Evolutionary conservation across 805 yeast species (phyloP), one percentile per base, ranked within the genome.

Genomic region (Candida insectorum): DNA sequence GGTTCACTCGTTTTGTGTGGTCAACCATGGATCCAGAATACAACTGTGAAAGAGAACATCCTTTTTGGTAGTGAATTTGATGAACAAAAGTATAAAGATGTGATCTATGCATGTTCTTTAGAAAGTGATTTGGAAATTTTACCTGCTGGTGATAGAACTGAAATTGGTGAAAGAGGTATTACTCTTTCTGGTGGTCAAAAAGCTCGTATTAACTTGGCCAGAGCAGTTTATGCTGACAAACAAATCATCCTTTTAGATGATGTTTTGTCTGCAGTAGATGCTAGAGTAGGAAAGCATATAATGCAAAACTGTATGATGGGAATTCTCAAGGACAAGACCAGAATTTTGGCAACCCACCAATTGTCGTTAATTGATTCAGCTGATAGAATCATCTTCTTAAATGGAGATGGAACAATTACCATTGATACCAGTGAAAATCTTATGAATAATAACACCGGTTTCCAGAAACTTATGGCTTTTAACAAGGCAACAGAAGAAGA

Each of bases 141-240:
- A 18, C 57, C 57, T 1, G 61, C 57, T 19, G 60, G 61, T 26
- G 63, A 58, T 38, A 30, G 44, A 19, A 56, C 64, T 16, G 62
- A 58, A 39, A 51, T 58, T 36, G 64, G 64, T 36, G 62, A 58
- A 38, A 35, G 60, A 23, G 64, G 64, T 24, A 52, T 58, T 15
- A 58, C 62, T 1, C 49, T 58, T 26, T 55, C 61, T 18, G 64
- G 64, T 7, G 64, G 64, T 18, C 64, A 58, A 41, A 57, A 56
- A 37, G 62, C 64, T 1, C 43, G 62, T 40, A 49, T 57, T 37
- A 55, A 54, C 36, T 45, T 58, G 23, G 64, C 64, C 3, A 41
- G 64, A 37, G 59, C 64, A 5, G 58, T 58, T 10, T 57, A 57
- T 39, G 50, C 54, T 4, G 36, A 52, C 30, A 45, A 36, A 25